Percentiles rank a stretch among this genome's conserved stretches.
phyloP scores from a whole-genome alignment of 1,284 basidiomycete species.

The Fereydounia khargensis region DNA sequence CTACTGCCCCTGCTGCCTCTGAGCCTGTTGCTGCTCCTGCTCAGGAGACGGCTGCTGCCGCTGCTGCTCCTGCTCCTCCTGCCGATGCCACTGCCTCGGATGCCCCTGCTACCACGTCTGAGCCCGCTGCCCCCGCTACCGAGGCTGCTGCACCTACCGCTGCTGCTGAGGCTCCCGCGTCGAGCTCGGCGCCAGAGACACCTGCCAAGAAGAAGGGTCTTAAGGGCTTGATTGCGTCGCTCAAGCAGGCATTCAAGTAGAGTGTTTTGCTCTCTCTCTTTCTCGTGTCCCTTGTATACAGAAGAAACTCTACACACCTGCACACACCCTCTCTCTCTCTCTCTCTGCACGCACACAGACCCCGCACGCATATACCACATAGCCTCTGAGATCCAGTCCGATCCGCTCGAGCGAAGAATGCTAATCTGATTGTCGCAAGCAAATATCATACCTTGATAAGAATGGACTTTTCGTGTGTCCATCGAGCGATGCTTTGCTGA shows the following conservation, averaged over 20 bases:
- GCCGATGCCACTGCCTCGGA: neutral
- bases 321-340: too few relatives aligned
- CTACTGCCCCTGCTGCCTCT: neutral
- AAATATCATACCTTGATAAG: too few relatives aligned
- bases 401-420: too few relatives aligned
- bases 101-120: neutral
- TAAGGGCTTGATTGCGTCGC: neutral
- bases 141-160: too few relatives aligned
- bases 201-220: neutral
- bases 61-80: neutral
- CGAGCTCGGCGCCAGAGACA: neutral
- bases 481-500: slow-evolving; percentile 31
- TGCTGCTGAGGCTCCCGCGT: neutral
- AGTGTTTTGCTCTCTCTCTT: too few relatives aligned
- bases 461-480: neutral
- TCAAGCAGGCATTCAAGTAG: too few relatives aligned
- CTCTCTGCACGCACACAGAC: too few relatives aligned
- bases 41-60: neutral
- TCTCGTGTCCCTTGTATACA: too few relatives aligned
- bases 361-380: too few relatives aligned
- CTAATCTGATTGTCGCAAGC: too few relatives aligned
- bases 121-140: neutral
- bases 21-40: neutral
- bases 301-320: too few relatives aligned
- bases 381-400: too few relatives aligned